phyloP scores from a whole-genome alignment of 441 rosid genomes.

The Croton laevigatus region DNA sequence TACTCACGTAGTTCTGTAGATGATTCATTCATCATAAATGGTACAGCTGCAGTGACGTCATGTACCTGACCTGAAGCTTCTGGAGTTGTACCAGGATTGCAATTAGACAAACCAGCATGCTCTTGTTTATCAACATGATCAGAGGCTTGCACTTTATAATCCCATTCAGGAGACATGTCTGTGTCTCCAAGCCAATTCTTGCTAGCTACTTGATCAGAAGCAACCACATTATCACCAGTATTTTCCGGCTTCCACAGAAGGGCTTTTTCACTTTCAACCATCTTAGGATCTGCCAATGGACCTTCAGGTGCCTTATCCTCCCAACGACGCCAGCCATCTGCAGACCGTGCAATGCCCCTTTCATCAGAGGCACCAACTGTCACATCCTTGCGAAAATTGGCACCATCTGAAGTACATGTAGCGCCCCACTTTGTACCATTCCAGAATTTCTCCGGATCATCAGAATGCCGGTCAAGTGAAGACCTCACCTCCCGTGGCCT shows the following conservation, averaged over 20 bases:
- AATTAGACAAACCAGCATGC: slow-evolving; percentile 29
- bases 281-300: slow-evolving; percentile 24
- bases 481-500: slow-evolving; percentile 42
- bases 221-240: slow-evolving; percentile 28
- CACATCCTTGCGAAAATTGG: slow-evolving; percentile 31
- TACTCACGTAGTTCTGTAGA: slow-evolving; percentile 34
- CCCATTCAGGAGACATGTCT: slow-evolving; percentile 97
- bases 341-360: slow-evolving; percentile 32
- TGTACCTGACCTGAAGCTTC: slow-evolving; percentile 31
- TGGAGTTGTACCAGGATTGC: slow-evolving; percentile 28
- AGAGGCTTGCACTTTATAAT: slow-evolving; percentile 46
- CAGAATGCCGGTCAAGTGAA: slow-evolving; percentile 36
- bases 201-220: slow-evolving; percentile 38
- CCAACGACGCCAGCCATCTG: slow-evolving; percentile 33
- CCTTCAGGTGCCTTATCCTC: slow-evolving; percentile 30
- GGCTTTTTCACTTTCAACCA: slow-evolving; percentile 27
- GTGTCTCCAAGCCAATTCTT: slow-evolving; percentile 61
- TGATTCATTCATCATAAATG: slow-evolving; percentile 33
- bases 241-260: slow-evolving; percentile 31
- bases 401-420: slow-evolving; percentile 27
- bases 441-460: slow-evolving; percentile 37
- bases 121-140: slow-evolving; percentile 38
- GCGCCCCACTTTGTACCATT: slow-evolving; percentile 49
- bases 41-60: slow-evolving; percentile 29
- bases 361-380: slow-evolving; percentile 27